Evolutionary conservation across 2,329 filamentous ascomycete genomes (phyloP).

Genomic region (Claviceps sp.): DNA sequence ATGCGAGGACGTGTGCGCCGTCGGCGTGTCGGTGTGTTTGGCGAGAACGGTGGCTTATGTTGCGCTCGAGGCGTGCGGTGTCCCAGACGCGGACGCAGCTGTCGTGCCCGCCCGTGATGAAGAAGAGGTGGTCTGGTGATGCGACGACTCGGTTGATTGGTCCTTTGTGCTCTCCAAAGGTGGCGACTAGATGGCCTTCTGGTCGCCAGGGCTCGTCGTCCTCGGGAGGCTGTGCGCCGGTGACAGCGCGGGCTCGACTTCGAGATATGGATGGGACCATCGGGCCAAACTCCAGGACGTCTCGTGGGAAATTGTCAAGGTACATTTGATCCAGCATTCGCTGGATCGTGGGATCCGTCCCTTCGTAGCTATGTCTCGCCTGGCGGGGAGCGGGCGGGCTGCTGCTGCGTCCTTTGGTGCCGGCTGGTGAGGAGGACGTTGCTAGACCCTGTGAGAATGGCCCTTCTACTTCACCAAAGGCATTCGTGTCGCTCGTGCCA

Average conservation of each 20-base stretch:
- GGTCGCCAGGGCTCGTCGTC: constrained; percentile 55
- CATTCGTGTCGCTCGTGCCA: constrained; percentile 44
- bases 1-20: constrained; percentile 59
- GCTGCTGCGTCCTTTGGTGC: constrained; percentile 16
- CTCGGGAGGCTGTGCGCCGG: constrained; percentile 29
- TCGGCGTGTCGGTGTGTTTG: constrained; percentile 68
- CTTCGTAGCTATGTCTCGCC: constrained; percentile 66
- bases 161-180: constrained; percentile 75
- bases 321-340: constrained; percentile 77
- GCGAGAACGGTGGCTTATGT: constrained; percentile 74
- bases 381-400: constrained; percentile 26
- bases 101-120: constrained; percentile 86
- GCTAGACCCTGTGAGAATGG: constrained; percentile 30
- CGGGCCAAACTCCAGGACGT: constrained; percentile 62
- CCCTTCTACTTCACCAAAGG: constrained; percentile 46
- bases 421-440: constrained; percentile 10
- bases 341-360: constrained; percentile 57
- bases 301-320: constrained; percentile 53
- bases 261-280: constrained; percentile 57
- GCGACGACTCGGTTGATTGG: constrained; percentile 70
- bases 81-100: constrained; percentile 91
- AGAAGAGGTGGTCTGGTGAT: constrained; percentile 86
- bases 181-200: constrained; percentile 69
- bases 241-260: constrained; percentile 33
- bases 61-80: constrained; percentile 74